phyloP scores from a whole-genome alignment of 768 basidiomycete genomes.

The Tricholoma flavovirens region DNA sequence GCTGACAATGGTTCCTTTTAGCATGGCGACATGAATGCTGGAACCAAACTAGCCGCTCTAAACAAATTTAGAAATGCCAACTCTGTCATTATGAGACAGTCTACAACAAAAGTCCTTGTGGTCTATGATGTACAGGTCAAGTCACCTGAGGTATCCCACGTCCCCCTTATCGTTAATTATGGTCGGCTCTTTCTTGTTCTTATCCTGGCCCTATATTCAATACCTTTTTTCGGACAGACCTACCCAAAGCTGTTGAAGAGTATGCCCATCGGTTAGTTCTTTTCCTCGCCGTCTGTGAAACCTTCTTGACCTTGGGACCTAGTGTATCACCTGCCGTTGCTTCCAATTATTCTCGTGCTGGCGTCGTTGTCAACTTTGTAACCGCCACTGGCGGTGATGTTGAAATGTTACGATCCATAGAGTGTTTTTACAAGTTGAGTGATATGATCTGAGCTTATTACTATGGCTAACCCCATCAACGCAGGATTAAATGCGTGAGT shows the following conservation, averaged over 20 bases:
- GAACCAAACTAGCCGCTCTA: slow-evolving; percentile 73
- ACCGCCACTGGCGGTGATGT: slow-evolving; percentile 97
- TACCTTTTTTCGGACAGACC: slow-evolving; percentile 41
- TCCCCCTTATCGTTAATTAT: slow-evolving; percentile 94
- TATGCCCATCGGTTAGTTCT: slow-evolving; percentile 81
- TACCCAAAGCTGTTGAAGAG: slow-evolving; percentile 94
- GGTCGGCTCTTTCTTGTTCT: slow-evolving; percentile 35
- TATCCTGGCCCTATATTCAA: neutral
- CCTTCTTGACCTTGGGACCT: slow-evolving; percentile 8
- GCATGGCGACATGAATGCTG: slow-evolving; percentile 92
- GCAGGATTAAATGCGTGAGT: slow-evolving; percentile 86
- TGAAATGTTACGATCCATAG: slow-evolving; percentile 96
- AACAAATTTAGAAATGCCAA: slow-evolving; percentile 72
- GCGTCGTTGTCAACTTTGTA: slow-evolving; percentile 93
- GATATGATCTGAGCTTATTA: neutral
- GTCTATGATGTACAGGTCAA: slow-evolving; percentile 94
- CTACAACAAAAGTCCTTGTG: slow-evolving; percentile 72
- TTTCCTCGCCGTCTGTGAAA: neutral
- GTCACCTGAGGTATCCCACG: slow-evolving; percentile 80
- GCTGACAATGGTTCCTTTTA: slow-evolving; percentile 23
- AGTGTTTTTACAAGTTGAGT: slow-evolving; percentile 92
- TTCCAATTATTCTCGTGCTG: slow-evolving; percentile 80
- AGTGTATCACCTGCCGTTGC: slow-evolving; percentile 87
- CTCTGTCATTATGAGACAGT: slow-evolving; percentile 57
- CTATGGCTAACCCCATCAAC: slow-evolving; percentile 12